Percentiles rank a stretch among this genome's conserved stretches.
phyloP scores from a whole-genome alignment of 306 rosid species.

The Dalbergia oliveri region DNA sequence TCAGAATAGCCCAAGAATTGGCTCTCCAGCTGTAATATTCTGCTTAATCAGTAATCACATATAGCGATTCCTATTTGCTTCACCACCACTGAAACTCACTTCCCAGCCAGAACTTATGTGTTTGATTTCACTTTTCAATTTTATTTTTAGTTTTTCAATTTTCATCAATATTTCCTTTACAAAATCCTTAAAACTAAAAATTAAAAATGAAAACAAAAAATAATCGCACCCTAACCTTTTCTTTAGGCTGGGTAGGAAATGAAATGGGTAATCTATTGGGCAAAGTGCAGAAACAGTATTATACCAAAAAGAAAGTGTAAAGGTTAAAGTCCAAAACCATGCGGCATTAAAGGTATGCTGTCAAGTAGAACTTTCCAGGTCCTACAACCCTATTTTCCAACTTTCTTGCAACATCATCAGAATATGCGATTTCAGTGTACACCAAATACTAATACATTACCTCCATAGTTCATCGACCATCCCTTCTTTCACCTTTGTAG shows the following conservation, averaged over 20 bases:
- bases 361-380: background rate
- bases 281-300: background rate
- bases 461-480: background rate
- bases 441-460: background rate
- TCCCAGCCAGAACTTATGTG: background rate
- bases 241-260: background rate
- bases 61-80: conserved; percentile 28
- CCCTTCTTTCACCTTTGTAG: background rate
- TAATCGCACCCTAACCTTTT: background rate
- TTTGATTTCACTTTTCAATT: no score
- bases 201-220: no score
- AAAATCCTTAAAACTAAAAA: no score
- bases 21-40: conserved; percentile 32
- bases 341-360: background rate
- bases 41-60: background rate
- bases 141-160: no score
- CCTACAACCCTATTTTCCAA: background rate
- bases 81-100: background rate
- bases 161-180: no score
- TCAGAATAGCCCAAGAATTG: conserved; percentile 17
- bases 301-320: no score
- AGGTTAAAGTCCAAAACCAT: no score
- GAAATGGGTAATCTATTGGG: background rate
- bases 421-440: background rate
- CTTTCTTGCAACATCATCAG: background rate